Evolutionary conservation across 73 alveolate genomes (phyloP).

Genomic region (Blepharisma japonicum): DNA sequence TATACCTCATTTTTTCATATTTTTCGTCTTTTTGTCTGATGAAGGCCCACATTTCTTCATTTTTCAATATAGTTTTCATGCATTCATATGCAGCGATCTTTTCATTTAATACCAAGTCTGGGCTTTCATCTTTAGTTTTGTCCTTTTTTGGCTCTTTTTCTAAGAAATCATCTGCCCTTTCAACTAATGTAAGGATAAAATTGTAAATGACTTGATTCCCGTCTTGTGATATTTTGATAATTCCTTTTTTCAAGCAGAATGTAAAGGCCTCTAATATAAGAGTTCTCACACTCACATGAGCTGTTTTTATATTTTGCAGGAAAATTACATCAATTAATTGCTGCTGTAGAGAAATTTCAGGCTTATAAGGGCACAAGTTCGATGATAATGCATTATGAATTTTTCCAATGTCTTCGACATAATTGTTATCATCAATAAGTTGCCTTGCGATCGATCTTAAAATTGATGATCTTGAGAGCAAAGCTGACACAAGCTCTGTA

Average conservation of each 20-base stretch:
- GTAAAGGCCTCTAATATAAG: constrained; percentile 1
- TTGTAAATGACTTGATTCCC: neutral
- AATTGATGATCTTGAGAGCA: neutral
- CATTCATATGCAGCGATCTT: constrained; percentile 26
- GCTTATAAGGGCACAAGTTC: too few species aligned
- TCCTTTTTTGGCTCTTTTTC: neutral
- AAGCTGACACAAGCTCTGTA: neutral
- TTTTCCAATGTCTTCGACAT: neutral
- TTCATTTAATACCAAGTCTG: neutral
- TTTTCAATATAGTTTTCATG: constrained; percentile 19
- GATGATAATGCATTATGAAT: too few species aligned
- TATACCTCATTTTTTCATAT: neutral
- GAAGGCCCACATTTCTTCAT: constrained; percentile 7
- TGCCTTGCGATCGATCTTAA: neutral
- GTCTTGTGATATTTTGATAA: neutral
- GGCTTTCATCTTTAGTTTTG: neutral
- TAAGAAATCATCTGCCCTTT: neutral
- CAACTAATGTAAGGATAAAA: neutral
- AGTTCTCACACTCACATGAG: neutral
- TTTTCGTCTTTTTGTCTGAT: neutral
- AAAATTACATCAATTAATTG: constrained; percentile 20
- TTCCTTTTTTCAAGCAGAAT: neutral
- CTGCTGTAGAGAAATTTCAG: neutral
- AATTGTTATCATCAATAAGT: neutral
- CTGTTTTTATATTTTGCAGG: neutral